Evolutionary conservation across 257 asterid species (phyloP), one percentile per base, ranked within the genome.

Genomic region (Dorcoceras hygrometricum): DNA sequence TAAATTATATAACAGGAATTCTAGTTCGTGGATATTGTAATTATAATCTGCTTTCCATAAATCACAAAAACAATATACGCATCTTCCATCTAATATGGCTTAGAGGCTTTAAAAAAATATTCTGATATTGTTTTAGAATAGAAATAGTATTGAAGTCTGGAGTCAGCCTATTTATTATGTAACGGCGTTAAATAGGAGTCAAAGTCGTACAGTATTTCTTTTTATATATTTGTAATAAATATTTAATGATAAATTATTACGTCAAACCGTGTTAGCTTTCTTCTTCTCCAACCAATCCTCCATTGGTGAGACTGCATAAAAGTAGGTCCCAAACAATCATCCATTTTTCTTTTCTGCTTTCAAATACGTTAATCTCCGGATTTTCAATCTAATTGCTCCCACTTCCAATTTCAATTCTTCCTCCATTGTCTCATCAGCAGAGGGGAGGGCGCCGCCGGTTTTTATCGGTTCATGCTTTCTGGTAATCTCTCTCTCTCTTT

Each of bases 391-490:
- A 53, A 51, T 72, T 75, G 77, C 53, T 66, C 48, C 74, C 31
- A 65, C 34, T 66, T 31, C 76, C 36, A 63, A 62, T 76, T 78
- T 50, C 32, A 22, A 34, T 56, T 66, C 36, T 25, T 31, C 29
- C 65, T 56, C 73, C 71, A 43, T 50, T 76, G 25, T 39, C 67
- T 24, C 36, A 56, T 70, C 59, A 65, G 36, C 72, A 59, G 75
- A 59, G 79, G 34, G 81, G 70, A n/a, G n/a, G n/a, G n/a, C n/a
- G n/a, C n/a, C 73, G 61, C 67, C 75, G 65, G n/a, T 63, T 53
- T 62, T 59, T 72, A 66, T 71, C 71, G 82, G 76, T 84, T 83
- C 80, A 73, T 79, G 84, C 85, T 80, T 69, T 76, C 72, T 43
- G 79, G 79, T 78, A 28, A 29, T 4, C 7, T 4, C 7, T 4